These are phyloP conservation scores for Auriscalpium vulgare DNA, from an alignment of 768 basidiomycete species.

Conservation along the genomic window DNA sequence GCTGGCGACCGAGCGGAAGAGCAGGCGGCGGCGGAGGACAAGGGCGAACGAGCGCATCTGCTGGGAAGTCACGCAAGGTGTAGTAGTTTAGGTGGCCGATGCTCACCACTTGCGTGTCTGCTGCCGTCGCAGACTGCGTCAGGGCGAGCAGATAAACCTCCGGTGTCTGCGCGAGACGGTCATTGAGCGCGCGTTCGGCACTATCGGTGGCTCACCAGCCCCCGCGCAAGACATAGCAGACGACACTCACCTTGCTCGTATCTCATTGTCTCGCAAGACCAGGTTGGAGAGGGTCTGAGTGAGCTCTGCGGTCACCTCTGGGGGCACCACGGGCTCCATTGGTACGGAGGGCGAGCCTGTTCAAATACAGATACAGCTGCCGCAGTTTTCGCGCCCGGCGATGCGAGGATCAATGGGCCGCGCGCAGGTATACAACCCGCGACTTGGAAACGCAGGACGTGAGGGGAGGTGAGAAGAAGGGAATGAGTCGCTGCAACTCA, in stretches of 20 bases:
- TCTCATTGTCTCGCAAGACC: slow-evolving; percentile 76
- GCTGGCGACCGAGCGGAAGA: slow-evolving; percentile 53
- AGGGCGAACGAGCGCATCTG: slow-evolving; percentile 85
- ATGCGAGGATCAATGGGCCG: too few relatives aligned
- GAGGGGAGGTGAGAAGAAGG: too few relatives aligned
- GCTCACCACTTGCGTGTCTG: slow-evolving; percentile 73
- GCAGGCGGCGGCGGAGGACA: slow-evolving; percentile 69
- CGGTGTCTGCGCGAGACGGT: slow-evolving; percentile 67
- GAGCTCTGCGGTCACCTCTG: slow-evolving; percentile 67
- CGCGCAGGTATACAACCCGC: too few relatives aligned
- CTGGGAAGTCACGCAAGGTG: too few relatives aligned
- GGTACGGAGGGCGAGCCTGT: not conserved
- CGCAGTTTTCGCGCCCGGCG: too few relatives aligned
- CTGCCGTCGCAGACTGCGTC: slow-evolving; percentile 68
- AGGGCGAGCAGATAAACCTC: slow-evolving; percentile 75
- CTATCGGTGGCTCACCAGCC: slow-evolving; percentile 23
- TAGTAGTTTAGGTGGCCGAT: too few relatives aligned
- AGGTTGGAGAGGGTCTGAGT: slow-evolving; percentile 83
- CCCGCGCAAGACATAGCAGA: not conserved
- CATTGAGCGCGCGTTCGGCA: slow-evolving; percentile 78
- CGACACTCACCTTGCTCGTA: slow-evolving; percentile 52
- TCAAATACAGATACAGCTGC: not conserved
- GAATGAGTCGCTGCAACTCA: too few relatives aligned
- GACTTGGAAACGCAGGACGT: too few relatives aligned
- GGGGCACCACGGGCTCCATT: slow-evolving; percentile 29